phyloP scores from a whole-genome alignment of 2,329 filamentous ascomycete species.

The Exophiala bonariae region DNA sequence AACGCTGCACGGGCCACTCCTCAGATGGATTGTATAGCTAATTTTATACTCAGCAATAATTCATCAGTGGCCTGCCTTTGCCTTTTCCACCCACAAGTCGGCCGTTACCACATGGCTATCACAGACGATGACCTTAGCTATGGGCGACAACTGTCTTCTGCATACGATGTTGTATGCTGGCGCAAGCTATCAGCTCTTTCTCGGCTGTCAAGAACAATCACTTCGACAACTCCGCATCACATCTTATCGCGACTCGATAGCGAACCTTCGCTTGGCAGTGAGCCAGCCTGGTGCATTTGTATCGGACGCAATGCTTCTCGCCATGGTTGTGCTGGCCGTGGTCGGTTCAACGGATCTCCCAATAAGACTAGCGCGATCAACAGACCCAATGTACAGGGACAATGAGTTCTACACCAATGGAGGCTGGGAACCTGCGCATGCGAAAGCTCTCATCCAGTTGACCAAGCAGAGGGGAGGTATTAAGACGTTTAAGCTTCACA shows the following conservation, averaged over 20 bases:
- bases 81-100: neutral
- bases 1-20: too few relatives aligned
- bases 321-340: neutral
- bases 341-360: neutral
- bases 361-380: neutral
- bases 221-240: neutral
- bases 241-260: constrained; percentile 4
- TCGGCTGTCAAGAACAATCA: neutral
- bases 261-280: neutral
- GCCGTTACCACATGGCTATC: neutral
- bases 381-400: constrained; percentile 1
- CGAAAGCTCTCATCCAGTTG: neutral
- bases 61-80: constrained; percentile 1
- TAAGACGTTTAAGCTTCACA: neutral
- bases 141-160: neutral
- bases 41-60: too few relatives aligned
- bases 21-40: too few relatives aligned
- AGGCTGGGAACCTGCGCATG: constrained; percentile 2
- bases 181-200: constrained; percentile 1
- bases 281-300: neutral
- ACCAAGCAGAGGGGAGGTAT: constrained; percentile 1
- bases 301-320: neutral
- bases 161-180: constrained; percentile 4
- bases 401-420: constrained; percentile 6
- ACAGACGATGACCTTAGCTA: neutral